These are phyloP conservation scores for Torrubiellomyces zombiae DNA, from an alignment of 2,329 filamentous ascomycete species.

Conservation along the genomic window DNA sequence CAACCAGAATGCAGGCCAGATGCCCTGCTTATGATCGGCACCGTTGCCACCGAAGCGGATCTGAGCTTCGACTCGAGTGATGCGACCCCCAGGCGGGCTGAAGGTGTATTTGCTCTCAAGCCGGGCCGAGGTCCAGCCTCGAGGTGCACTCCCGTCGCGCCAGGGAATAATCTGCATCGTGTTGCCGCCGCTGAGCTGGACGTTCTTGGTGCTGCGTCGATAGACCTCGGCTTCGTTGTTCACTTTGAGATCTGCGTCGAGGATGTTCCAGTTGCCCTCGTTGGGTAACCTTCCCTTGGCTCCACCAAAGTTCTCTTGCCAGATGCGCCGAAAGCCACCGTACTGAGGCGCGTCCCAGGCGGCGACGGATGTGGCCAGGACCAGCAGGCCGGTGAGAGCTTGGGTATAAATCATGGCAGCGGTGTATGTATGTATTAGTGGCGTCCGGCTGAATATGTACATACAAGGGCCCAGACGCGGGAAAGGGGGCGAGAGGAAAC, in stretches of 20 bases:
- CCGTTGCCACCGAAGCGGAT: conserved; percentile 29
- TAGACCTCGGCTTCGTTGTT: conserved; percentile 38
- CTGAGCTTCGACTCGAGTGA: conserved; percentile 27
- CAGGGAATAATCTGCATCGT: conserved; percentile 35
- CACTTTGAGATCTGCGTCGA: conserved; percentile 21
- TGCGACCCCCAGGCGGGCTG: conserved; percentile 26
- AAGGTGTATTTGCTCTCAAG: conserved; percentile 32
- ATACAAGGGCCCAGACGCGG: neutral
- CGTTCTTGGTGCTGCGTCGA: conserved; percentile 25
- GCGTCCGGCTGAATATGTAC: no score
- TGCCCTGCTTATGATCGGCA: conserved; percentile 28
- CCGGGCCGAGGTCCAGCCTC: conserved; percentile 36
- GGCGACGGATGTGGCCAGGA: conserved; percentile 13
- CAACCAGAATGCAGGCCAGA: conserved; percentile 45
- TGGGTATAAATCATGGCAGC: conserved; percentile 10
- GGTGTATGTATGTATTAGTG: no score
- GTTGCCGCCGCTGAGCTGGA: conserved; percentile 31
- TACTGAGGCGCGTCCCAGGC: conserved; percentile 23
- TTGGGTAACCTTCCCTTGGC: conserved; percentile 16
- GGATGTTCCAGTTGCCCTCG: conserved; percentile 23
- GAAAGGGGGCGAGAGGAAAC: neutral
- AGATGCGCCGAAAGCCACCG: conserved; percentile 20
- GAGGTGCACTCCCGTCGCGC: conserved; percentile 15
- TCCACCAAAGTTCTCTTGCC: conserved; percentile 27
- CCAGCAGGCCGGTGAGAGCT: conserved; percentile 11